Evolutionary conservation across 2,329 filamentous ascomycete species (phyloP), one percentile per base, ranked within the genome.

Genomic region (Rhynchosporium graminicola): DNA sequence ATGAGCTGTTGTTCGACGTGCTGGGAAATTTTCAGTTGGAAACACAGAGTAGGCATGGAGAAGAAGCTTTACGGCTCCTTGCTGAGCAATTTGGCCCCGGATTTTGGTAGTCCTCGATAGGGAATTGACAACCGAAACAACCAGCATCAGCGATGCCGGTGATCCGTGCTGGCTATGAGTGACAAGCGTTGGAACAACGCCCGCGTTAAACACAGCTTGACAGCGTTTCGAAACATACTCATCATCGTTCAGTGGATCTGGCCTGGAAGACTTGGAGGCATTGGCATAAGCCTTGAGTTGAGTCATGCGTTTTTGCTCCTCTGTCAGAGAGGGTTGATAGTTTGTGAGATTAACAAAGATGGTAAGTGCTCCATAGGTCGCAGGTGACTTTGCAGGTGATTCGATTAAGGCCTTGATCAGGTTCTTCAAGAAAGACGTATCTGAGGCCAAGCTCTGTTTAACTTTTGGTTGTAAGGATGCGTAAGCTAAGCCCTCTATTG

Each of bases 201-300:
- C 91, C 0, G 89, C 88, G 36, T 94, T 87, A 63, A 98, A 90
- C 12, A 97, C 82, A 10, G 83, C 83, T 72, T 84, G 86, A 75
- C 94, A 97, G 29, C 95, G 87, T 64, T 83, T 82, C 15, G 84
- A 81, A 40, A 96, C 92, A 67, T 90, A 86, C 2, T 87, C 81
- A 62, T 96, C 88, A 64, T 92, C 85, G 62, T 95, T 88, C 0
- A 96, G 80, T 7, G 86, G 84, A 33, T 59, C 86, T 0, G 83
- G 79, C 2, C 82, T 78, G 0, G 80, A 74, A n/a, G 85, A 84
- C 71, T 91, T 92, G 4, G 87, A 87, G 0, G 92, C 90, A 73
- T 96, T 91, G 13, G 95, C 95, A 71, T 98, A 99, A 2, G 92
- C 91, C 79, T 96, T 97, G 50, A 99, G 83, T 74, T 99, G 91